phyloP scores from a whole-genome alignment of 2,329 filamentous ascomycete genomes.

The Myriangium duriaei region DNA sequence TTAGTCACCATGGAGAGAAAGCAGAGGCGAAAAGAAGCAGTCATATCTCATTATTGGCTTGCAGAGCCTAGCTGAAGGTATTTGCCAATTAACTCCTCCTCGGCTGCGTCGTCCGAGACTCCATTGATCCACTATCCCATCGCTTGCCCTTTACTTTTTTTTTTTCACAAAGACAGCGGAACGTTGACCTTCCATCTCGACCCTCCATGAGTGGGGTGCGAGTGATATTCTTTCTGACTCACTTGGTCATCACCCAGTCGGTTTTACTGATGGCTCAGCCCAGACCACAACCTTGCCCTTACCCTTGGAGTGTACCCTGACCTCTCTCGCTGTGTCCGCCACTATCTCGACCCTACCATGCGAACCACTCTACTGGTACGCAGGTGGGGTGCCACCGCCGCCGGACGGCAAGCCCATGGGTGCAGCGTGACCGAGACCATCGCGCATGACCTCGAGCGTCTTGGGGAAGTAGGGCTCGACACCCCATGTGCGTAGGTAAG shows the following conservation, averaged over 20 bases:
- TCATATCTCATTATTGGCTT: too few relatives aligned
- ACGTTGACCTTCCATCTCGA: too few relatives aligned
- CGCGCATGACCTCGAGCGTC: slow-evolving; percentile 38
- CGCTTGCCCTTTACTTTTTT: too few relatives aligned
- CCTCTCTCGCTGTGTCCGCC: neutral
- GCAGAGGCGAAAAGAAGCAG: too few relatives aligned
- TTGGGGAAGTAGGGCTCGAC: slow-evolving; percentile 42
- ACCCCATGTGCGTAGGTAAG: slow-evolving; percentile 39
- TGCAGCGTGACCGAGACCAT: slow-evolving; percentile 15
- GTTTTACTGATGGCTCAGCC: neutral
- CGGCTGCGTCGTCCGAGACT: too few relatives aligned
- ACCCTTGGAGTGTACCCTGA: neutral
- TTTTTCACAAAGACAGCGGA: too few relatives aligned
- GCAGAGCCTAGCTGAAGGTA: too few relatives aligned
- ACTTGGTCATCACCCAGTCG: neutral
- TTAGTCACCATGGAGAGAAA: too few relatives aligned
- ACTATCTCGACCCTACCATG: neutral
- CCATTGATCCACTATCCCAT: too few relatives aligned
- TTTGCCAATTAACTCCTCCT: too few relatives aligned
- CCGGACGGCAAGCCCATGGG: slow-evolving; percentile 5
- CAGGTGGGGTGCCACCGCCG: slow-evolving; percentile 13
- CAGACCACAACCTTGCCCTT: neutral
- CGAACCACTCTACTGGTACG: slow-evolving; percentile 11
- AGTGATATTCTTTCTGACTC: too few relatives aligned
- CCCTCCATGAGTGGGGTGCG: too few relatives aligned